Evolutionary conservation across 805 yeast species (phyloP), one percentile per base, ranked within the genome.

Genomic region (Lipomyces yamanashiensis): DNA sequence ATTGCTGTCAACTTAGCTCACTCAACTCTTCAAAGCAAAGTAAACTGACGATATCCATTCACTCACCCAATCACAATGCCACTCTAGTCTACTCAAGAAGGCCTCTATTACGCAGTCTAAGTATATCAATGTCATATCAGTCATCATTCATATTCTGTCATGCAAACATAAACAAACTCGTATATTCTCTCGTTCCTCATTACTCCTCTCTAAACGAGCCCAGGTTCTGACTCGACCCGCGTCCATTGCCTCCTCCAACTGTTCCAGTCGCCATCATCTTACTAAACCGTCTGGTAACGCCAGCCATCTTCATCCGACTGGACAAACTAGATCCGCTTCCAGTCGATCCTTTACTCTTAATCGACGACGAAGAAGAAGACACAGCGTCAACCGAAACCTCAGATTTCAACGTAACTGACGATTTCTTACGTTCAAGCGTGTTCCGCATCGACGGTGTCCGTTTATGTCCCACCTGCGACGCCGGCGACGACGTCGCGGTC

Each of bases 401-500:
- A 9, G 52, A 34, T 36, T 47, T 17, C 23, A 45, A 43, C 1
- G 50, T 54, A 3, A 37, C 28, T 2, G 58, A 17, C 3, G 50
- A 44, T 15, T 17, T 33, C 15, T 54, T 54, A 10, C 52, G 51
- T 4, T 54, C 52, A 33, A 44, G 17, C 15, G n/a, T 19, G 8
- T 15, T 56, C 44, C 44, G 41, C 43, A 28, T 34, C 36, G 50
- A 49, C 12, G 28, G 39, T 15, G 21, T 17, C 34, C 45, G 53
- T 21, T 36, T 43, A 1, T 95, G 99, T 98, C 83, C 84, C 64
- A 48, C 73, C 1, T 64, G 68, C 13, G 78, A 89, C 9, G 73
- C 77, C 4, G 62, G 71, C 7, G 73, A 77, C 2, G 73, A 28
- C 5, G 5, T 28, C 28, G 28, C 28, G 5, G 5, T 28, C 15